phyloP scores from a whole-genome alignment of 768 basidiomycete genomes.

The Boletales sp. region DNA sequence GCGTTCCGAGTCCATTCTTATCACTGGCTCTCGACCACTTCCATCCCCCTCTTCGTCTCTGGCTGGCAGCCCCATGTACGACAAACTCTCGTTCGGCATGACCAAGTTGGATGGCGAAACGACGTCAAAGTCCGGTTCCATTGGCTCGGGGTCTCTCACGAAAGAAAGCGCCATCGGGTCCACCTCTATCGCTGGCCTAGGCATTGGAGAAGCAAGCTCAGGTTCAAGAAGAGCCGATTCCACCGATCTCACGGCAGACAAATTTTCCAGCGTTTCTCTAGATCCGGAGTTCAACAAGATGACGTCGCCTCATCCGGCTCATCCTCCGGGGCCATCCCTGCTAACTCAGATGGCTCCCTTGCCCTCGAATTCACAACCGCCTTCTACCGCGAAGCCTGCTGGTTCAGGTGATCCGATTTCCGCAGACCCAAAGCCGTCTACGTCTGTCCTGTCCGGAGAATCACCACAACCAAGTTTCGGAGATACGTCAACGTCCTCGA shows the following conservation, averaged over 20 bases:
- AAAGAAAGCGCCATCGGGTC: constrained; percentile 24
- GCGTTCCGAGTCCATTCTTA: constrained; percentile 73
- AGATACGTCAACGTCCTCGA: constrained; percentile 26
- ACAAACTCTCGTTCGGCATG: constrained; percentile 92
- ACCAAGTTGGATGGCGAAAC: constrained; percentile 68
- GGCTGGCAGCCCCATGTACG: constrained; percentile 67
- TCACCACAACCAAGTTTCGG: constrained; percentile 26
- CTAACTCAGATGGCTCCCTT: constrained; percentile 66
- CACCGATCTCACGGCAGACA: constrained; percentile 46
- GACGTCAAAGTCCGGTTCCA: constrained; percentile 33
- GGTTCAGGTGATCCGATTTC: constrained; percentile 16
- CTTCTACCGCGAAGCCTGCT: constrained; percentile 19
- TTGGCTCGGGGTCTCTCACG: constrained; percentile 21
- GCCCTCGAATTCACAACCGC: constrained; percentile 26
- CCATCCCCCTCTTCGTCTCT: constrained; percentile 81
- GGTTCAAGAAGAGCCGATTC: constrained; percentile 30
- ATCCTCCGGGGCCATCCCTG: constrained; percentile 60
- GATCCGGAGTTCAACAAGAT: constrained; percentile 40
- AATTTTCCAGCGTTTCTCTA: constrained; percentile 47
- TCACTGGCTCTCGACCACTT: constrained; percentile 91
- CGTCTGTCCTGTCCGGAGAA: constrained; percentile 26
- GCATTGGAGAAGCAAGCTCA: constrained; percentile 10
- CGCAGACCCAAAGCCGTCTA: constrained; percentile 23
- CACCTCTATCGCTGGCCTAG: constrained; percentile 1
- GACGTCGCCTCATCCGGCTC: constrained; percentile 32